Conservation (phyloP, 2,329 filamentous ascomycete species). For the Neonectria hederae region DNA sequence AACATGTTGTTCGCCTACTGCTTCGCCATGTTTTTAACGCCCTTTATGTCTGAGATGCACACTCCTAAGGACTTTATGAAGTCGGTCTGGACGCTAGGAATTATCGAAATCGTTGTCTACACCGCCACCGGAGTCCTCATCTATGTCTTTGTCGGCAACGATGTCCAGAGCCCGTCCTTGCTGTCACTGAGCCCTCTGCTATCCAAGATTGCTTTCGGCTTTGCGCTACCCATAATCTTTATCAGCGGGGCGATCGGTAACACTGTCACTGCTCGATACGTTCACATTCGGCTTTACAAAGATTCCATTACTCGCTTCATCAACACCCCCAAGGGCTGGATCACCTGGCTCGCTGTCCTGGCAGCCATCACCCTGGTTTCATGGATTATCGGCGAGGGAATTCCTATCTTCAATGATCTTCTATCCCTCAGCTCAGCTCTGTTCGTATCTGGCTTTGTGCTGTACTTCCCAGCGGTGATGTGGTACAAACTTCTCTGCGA, state of each 20-base stretch:
- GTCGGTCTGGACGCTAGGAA: conserved; percentile 66
- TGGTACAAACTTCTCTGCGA: conserved; percentile 49
- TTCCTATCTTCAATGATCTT: conserved; percentile 56
- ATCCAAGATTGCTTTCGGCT: conserved; percentile 70
- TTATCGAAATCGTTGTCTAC: conserved; percentile 68
- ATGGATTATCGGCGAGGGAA: conserved; percentile 75
- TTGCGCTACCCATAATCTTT: conserved; percentile 61
- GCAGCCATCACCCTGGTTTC: conserved; percentile 66
- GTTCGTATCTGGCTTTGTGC: conserved; percentile 54
- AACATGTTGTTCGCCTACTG: conserved; percentile 55
- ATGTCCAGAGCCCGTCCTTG: conserved; percentile 70
- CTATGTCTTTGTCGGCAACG: conserved; percentile 70
- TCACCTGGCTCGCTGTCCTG: conserved; percentile 66
- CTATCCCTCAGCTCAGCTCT: conserved; percentile 55
- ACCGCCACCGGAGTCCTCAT: conserved; percentile 70
- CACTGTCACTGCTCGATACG: conserved; percentile 50
- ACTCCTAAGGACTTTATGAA: conserved; percentile 52
- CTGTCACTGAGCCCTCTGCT: conserved; percentile 65
- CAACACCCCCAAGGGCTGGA: conserved; percentile 53
- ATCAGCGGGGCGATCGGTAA: conserved; percentile 67
- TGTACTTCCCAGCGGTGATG: conserved; percentile 51
- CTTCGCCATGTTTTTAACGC: conserved; percentile 19
- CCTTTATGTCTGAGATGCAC: conserved; percentile 27
- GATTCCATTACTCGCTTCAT: conserved; percentile 49
- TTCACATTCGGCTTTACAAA: conserved; percentile 50